Percentiles rank a stretch among this genome's conserved stretches.
phyloP scores from a whole-genome alignment of 1,139 yeast genomes.

The Wickerhamomyces sp. region DNA sequence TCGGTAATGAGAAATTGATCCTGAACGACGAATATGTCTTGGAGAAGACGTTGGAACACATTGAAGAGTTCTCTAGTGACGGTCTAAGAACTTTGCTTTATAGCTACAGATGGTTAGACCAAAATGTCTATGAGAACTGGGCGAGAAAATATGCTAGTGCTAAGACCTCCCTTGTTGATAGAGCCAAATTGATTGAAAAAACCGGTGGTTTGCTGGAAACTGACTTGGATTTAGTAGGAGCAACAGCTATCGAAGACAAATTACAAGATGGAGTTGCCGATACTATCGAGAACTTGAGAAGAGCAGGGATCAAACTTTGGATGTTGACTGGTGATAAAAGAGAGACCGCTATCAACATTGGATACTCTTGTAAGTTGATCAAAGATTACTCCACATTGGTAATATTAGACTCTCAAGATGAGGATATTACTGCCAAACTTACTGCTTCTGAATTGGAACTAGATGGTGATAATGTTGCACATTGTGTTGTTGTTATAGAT shows the following conservation, averaged over 20 bases:
- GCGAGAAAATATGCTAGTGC: conserved; percentile 64
- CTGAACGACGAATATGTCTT: conserved; percentile 73
- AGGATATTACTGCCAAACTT: conserved; percentile 40
- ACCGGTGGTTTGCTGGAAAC: conserved; percentile 71
- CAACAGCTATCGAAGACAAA: conserved; percentile 96
- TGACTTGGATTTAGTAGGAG: conserved; percentile 69
- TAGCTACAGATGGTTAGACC: conserved; percentile 67
- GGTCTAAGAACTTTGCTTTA: conserved; percentile 88
- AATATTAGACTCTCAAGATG: conserved; percentile 61
- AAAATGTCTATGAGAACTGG: conserved; percentile 62
- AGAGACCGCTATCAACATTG: conserved; percentile 96
- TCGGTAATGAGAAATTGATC: conserved; percentile 60
- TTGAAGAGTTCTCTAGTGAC: conserved; percentile 91
- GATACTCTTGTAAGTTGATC: conserved; percentile 88
- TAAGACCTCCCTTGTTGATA: conserved; percentile 64
- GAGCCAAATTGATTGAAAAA: conserved; percentile 61
- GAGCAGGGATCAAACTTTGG: conserved; percentile 96
- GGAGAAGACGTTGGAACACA: conserved; percentile 82
- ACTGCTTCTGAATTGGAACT: conserved; percentile 35
- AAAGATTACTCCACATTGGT: conserved; percentile 90
- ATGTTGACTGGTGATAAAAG: conserved; percentile 98
- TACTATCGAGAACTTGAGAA: conserved; percentile 81
- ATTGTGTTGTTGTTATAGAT: conserved; percentile 89
- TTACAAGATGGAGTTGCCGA: conserved; percentile 95
- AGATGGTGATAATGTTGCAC: conserved; percentile 73